Conservation (phyloP, 2,329 filamentous ascomycete species). For the Venturia oleaginea region DNA sequence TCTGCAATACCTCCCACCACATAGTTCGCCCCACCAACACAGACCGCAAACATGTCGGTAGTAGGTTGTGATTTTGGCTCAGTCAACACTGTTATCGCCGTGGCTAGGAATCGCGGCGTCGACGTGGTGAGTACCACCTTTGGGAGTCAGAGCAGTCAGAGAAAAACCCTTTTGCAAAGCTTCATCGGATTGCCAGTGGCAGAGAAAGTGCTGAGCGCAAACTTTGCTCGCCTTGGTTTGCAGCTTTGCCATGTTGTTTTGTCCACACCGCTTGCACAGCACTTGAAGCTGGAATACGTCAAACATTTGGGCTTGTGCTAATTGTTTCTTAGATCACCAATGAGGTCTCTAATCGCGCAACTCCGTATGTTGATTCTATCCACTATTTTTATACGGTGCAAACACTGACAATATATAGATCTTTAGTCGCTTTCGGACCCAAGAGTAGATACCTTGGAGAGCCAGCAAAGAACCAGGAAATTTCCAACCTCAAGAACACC, state of each 20-base stretch:
- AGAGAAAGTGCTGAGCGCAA: constrained; percentile 1
- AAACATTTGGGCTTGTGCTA: constrained; percentile 20
- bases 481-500: constrained; percentile 99
- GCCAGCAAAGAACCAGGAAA: constrained; percentile 95
- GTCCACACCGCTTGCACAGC: not conserved
- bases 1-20: not conserved
- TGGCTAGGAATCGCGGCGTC: constrained; percentile 96
- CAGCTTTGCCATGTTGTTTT: constrained; percentile 2
- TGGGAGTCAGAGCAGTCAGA: not conserved
- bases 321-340: constrained; percentile 71
- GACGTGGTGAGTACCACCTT: constrained; percentile 71
- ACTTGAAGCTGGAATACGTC: not conserved
- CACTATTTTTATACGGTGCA: constrained; percentile 12
- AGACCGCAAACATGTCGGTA: constrained; percentile 44
- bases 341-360: constrained; percentile 96
- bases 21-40: not conserved
- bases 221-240: not conserved
- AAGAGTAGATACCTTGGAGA: constrained; percentile 93
- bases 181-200: not conserved
- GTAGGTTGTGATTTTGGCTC: constrained; percentile 90
- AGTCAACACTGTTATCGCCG: constrained; percentile 93
- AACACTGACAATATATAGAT: constrained; percentile 43
- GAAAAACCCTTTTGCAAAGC: not conserved
- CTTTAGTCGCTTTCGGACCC: constrained; percentile 88
- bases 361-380: constrained; percentile 62